Percentiles rank a stretch among this genome's conserved stretches.
Evolutionary conservation across 306 rosid species (phyloP).

Genomic region (Trifolium dubium): DNA sequence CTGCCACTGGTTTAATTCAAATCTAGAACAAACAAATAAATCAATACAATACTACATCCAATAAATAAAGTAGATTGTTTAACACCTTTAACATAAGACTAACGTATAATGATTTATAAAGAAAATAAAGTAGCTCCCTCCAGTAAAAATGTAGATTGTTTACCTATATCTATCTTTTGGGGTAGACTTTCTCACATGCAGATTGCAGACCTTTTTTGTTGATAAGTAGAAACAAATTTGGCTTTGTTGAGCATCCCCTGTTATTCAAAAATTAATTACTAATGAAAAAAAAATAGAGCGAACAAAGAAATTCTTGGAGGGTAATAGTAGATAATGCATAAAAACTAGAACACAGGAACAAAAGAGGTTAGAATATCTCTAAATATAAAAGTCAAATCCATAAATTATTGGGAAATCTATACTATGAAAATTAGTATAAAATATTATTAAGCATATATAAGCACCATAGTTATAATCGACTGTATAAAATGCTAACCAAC

Average conservation of each 20-base stretch:
- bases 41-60: no score
- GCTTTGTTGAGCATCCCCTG: not conserved
- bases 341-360: not conserved
- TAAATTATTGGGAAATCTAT: not conserved
- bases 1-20: not conserved
- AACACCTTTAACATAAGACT: no score
- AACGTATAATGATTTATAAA: no score
- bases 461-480: not conserved
- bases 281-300: not conserved
- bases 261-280: not conserved
- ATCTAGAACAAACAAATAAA: not conserved
- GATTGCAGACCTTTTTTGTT: no score
- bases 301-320: not conserved
- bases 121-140: no score
- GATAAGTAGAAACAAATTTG: not conserved
- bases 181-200: no score
- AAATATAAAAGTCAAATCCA: constrained; percentile 8
- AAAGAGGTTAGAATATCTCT: not conserved
- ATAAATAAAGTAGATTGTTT: no score
- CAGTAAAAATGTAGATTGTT: no score
- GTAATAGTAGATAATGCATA: not conserved
- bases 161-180: no score
- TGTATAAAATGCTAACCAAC: constrained; percentile 7
- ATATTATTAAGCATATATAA: not conserved
- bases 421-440: not conserved